Base-by-base conservation (phyloP, 106 monocot species). In the Hemerocallis citrina region DNA sequence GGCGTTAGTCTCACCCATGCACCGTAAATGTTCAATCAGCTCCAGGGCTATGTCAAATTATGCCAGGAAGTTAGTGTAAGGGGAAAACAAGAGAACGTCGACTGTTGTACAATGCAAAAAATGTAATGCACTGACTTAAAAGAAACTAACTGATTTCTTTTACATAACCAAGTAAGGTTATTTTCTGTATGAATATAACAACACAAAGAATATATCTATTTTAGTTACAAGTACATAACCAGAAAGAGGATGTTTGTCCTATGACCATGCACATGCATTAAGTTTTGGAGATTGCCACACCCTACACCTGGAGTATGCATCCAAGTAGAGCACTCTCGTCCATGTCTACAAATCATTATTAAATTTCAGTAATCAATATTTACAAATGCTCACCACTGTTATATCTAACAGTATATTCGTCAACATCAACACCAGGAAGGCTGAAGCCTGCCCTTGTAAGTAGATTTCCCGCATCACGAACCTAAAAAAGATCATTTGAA, bases 391-490 rank as follows among this genome's bases (percentile, higher is more conserved):
- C 49, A 91, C 91, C 96, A 70, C 79, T 96, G 8, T 79, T 52
- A 70, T 96, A 96, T 77, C 84, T 83, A 34, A 91, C 81, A 17
- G 87, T 96, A 68, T 82, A 96, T 55, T 87, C 74, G 59, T 96
- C 96, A 51, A 91, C 96, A 73, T 96, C 96, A 74, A 96, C 91
- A 23, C 91, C 79, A 39, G 96, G 87, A 66, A 96, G 96, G 31
- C 84, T 68, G 71, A 96, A 88, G 27, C 96, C 96, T 72, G 96
- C 91, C 44, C 91, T 91, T 43, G 84, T 96, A 35, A 96, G 64
- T 76, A 96, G 87, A 74, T 96, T 96, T 51, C 96, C 96, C 20
- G 96, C 96, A 84, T 96, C 96, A 33, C 91, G 72, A 5, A 91
- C 91, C 96, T 96, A 55, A 52, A 64, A 39, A 55, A 46, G 31